Conservation (phyloP, 768 basidiomycete species). For the Leccinum aurantiacum region DNA sequence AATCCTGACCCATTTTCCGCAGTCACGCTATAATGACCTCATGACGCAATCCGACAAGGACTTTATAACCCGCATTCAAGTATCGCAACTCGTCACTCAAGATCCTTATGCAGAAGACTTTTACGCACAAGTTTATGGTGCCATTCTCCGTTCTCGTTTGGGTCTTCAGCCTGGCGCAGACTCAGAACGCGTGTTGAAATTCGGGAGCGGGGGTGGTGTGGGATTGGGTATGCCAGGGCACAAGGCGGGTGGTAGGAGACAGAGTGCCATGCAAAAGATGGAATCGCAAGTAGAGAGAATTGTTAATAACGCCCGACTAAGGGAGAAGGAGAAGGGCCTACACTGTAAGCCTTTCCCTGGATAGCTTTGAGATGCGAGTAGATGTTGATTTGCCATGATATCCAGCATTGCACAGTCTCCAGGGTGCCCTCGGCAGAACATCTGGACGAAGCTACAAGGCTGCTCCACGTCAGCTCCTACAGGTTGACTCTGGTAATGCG, state of each 20-base stretch:
- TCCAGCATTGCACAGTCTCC: slow-evolving; percentile 69
- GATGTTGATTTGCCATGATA: slow-evolving; percentile 10
- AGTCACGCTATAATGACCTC: slow-evolving; percentile 91
- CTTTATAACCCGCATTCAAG: slow-evolving; percentile 98
- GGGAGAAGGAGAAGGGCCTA: slow-evolving; percentile 82
- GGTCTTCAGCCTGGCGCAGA: slow-evolving; percentile 64
- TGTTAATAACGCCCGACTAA: slow-evolving; percentile 83
- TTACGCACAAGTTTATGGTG: slow-evolving; percentile 94
- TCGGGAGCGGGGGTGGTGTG: slow-evolving; percentile 84
- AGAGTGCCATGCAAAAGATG: slow-evolving; percentile 90
- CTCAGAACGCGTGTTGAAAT: slow-evolving; percentile 75
- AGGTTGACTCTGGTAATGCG: slow-evolving; percentile 64
- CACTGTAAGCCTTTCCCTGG: slow-evolving; percentile 41
- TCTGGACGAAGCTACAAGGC: slow-evolving; percentile 93
- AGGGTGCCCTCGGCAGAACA: slow-evolving; percentile 94
- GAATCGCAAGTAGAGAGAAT: slow-evolving; percentile 95
- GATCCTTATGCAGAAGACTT: slow-evolving; percentile 99
- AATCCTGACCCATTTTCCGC: neutral
- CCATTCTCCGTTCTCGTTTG: slow-evolving; percentile 76
- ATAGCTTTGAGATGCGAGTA: neutral
- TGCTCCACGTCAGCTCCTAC: slow-evolving; percentile 93
- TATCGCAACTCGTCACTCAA: slow-evolving; percentile 94
- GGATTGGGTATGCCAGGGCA: slow-evolving; percentile 52
- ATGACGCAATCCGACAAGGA: slow-evolving; percentile 99
- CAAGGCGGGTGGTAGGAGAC: slow-evolving; percentile 66